Conservation (phyloP, 75 land plant species). For the Azolla pinnata region DNA sequence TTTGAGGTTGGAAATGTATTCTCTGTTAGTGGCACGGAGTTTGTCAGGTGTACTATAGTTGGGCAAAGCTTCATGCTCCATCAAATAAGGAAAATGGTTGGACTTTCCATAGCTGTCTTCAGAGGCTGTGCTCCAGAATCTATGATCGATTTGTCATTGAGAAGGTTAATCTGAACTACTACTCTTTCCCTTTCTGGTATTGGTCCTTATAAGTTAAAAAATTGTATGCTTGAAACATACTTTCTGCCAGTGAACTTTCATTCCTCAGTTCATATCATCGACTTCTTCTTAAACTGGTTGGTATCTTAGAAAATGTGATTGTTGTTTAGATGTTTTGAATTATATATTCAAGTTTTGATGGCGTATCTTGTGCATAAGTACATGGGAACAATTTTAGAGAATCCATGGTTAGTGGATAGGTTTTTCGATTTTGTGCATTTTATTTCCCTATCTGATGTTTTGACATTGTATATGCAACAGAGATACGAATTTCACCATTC, state of each 20-base stretch:
- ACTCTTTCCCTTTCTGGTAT: background rate
- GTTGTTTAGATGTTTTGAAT: background rate
- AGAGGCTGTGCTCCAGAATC: slow-evolving; percentile 77
- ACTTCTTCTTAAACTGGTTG: background rate
- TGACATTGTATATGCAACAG: slow-evolving; percentile 24
- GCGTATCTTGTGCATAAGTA: background rate
- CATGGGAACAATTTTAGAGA: too few relatives aligned
- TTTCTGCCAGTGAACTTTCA: background rate
- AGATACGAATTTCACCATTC: slow-evolving; percentile 63
- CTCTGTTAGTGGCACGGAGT: slow-evolving; percentile 55
- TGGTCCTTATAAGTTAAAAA: background rate
- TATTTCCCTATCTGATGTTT: slow-evolving; percentile 1
- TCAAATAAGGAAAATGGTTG: slow-evolving; percentile 94
- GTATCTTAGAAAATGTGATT: too few relatives aligned
- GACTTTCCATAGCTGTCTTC: slow-evolving; percentile 83
- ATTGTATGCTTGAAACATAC: background rate
- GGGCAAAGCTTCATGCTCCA: slow-evolving; percentile 99
- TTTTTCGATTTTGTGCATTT: background rate
- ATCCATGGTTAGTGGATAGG: background rate
- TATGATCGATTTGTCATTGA: slow-evolving; percentile 49
- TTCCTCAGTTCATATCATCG: background rate
- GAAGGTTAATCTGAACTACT: slow-evolving; percentile 39
- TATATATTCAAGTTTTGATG: background rate
- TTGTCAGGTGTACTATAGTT: slow-evolving; percentile 73
- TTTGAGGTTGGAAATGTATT: slow-evolving; percentile 50